A percentile compares a stretch with the other conserved stretches of the same genome.
Evolutionary conservation across 768 basidiomycete genomes (phyloP).

Genomic region (Neoboletus subvelutipes): DNA sequence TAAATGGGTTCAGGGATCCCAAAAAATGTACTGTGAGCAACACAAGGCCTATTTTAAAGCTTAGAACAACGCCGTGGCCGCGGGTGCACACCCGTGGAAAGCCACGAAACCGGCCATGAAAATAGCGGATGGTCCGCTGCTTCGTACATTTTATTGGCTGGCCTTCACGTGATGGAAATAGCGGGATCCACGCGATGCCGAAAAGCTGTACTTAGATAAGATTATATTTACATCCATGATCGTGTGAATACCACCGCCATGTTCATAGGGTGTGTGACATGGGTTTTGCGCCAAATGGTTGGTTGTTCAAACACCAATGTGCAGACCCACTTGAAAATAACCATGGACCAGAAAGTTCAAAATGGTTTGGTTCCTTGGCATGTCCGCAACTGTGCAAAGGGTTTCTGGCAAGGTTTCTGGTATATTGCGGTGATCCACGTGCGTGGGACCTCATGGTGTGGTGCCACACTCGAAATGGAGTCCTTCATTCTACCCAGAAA

Average conservation of each 20-base stretch:
- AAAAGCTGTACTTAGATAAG: not conserved
- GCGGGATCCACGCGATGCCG: not conserved
- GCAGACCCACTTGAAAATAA: not conserved
- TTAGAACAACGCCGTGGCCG: not conserved
- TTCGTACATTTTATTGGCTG: not conserved
- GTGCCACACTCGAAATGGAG: not conserved
- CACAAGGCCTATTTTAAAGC: not conserved
- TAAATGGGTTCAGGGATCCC: not conserved
- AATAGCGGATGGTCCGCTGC: not conserved
- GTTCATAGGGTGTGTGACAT: not conserved
- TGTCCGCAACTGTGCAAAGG: not conserved
- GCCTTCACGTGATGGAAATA: not conserved
- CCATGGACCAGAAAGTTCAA: not conserved
- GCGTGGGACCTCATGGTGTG: conserved; percentile 16
- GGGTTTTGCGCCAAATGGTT: not conserved
- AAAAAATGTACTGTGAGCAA: not conserved
- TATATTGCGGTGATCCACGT: not conserved
- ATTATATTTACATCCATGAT: not conserved
- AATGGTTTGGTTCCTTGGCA: not conserved
- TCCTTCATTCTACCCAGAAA: conserved; percentile 9
- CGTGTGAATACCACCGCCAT: not conserved
- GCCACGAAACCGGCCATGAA: not conserved
- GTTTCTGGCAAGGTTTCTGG: too few relatives aligned
- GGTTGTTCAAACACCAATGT: not conserved
- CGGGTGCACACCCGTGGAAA: not conserved